phyloP scores from a whole-genome alignment of 1,284 basidiomycete genomes.

The Coniferiporia weirii region DNA sequence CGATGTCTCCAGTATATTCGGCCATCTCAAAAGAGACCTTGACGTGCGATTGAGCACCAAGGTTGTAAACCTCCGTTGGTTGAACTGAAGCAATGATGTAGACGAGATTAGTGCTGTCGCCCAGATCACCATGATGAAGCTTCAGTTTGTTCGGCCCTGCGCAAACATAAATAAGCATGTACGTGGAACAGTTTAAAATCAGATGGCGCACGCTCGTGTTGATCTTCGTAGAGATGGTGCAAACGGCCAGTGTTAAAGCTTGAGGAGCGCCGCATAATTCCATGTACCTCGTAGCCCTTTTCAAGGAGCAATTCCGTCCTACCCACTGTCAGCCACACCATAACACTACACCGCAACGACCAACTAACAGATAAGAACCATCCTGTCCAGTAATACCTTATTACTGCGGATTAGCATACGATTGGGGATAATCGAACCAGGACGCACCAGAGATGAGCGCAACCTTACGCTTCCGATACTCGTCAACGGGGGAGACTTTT shows the following conservation, averaged over 20 bases:
- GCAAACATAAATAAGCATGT: not conserved
- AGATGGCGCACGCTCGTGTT: constrained; percentile 66
- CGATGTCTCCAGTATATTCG: constrained; percentile 92
- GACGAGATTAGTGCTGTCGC: constrained; percentile 90
- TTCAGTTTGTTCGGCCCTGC: constrained; percentile 75
- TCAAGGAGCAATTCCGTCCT: constrained; percentile 79
- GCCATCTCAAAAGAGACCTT: constrained; percentile 98
- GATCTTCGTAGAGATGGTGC: constrained; percentile 84
- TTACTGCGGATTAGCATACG: constrained; percentile 2
- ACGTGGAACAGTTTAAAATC: not conserved
- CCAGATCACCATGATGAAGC: constrained; percentile 86
- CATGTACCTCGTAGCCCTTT: constrained; percentile 90
- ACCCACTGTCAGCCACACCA: constrained; percentile 19
- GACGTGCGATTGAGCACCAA: constrained; percentile 94
- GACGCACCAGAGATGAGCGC: constrained; percentile 78
- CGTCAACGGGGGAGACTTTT: constrained; percentile 63
- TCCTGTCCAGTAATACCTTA: constrained; percentile 90
- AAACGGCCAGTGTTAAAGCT: constrained; percentile 92
- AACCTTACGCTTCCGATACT: constrained; percentile 82
- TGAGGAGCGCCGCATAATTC: constrained; percentile 88
- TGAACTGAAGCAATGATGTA: constrained; percentile 89
- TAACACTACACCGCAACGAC: not conserved
- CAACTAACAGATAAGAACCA: constrained; percentile 76
- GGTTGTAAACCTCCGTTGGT: constrained; percentile 91
- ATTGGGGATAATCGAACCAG: constrained; percentile 10